phyloP scores from a whole-genome alignment of 2,329 filamentous ascomycete species.

The Spiromastix sp. region DNA sequence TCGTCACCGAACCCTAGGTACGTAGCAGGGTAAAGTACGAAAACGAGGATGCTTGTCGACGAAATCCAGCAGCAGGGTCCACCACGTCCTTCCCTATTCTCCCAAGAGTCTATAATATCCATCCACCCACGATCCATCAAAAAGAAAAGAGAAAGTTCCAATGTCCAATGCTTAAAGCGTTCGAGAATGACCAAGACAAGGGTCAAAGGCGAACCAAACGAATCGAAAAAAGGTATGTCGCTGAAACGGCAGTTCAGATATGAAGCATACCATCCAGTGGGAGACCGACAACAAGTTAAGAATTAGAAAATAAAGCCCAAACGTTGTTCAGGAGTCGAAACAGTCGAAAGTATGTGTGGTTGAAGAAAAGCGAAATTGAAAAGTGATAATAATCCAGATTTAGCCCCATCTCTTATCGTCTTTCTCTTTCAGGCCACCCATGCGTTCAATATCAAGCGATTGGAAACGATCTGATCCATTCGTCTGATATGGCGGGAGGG shows the following conservation, averaged over 20 bases:
- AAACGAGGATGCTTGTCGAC: neutral
- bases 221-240: constrained; percentile 19
- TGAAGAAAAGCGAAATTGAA: constrained; percentile 5
- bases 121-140: no score
- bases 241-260: constrained; percentile 4
- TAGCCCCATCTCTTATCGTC: constrained; percentile 37
- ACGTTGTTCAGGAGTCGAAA: neutral
- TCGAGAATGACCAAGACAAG: neutral
- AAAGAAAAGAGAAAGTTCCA: no score
- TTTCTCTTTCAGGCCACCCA: constrained; percentile 92
- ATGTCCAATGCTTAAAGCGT: no score
- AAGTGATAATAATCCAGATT: constrained; percentile 6
- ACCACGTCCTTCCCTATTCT: no score
- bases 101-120: no score
- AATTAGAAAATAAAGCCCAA: constrained; percentile 2
- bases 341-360: constrained; percentile 4
- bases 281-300: constrained; percentile 10
- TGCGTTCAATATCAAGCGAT: constrained; percentile 86
- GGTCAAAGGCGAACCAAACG: constrained; percentile 16
- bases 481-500: constrained; percentile 78
- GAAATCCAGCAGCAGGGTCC: no score
- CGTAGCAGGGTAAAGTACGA: constrained; percentile 25
- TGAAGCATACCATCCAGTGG: no score
- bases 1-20: constrained; percentile 31
- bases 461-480: constrained; percentile 72